A percentile compares a stretch with the other conserved stretches of the same genome.
Evolutionary conservation across 2,329 filamentous ascomycete genomes (phyloP).

Genomic region (Colletotrichum sp.): DNA sequence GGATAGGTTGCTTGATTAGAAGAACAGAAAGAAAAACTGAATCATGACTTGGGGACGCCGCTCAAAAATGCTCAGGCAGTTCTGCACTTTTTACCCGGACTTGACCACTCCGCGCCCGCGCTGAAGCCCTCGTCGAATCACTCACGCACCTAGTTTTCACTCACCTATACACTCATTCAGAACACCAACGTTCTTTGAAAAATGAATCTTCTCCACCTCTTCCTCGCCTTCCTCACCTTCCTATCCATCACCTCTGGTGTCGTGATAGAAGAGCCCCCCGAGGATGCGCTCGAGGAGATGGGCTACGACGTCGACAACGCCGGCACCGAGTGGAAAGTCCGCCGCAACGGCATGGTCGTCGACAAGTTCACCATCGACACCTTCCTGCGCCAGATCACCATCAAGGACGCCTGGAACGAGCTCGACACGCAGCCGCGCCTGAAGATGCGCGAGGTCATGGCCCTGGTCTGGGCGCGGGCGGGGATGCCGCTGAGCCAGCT

Average conservation of each 20-base stretch:
- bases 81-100: not conserved
- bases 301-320: not conserved
- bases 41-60: not conserved
- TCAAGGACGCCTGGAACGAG: not conserved
- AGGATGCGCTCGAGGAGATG: not conserved
- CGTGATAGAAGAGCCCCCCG: not conserved
- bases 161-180: not conserved
- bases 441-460: not conserved
- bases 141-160: not conserved
- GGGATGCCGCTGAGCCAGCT: not conserved
- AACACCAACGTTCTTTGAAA: not conserved
- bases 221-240: not conserved
- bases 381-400: rapidly evolving
- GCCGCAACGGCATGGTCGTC: not conserved
- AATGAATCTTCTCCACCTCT: not conserved
- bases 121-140: not conserved
- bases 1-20: not conserved
- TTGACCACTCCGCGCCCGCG: not conserved
- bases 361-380: not conserved
- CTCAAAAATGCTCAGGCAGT: not conserved
- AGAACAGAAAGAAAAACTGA: not conserved
- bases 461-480: not conserved
- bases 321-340: not conserved
- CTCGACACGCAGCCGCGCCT: not conserved
- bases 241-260: not conserved